These are phyloP conservation scores for Cladophialophora yegresii DNA, from an alignment of 2,329 filamentous ascomycete genomes.

Conservation along the genomic window DNA sequence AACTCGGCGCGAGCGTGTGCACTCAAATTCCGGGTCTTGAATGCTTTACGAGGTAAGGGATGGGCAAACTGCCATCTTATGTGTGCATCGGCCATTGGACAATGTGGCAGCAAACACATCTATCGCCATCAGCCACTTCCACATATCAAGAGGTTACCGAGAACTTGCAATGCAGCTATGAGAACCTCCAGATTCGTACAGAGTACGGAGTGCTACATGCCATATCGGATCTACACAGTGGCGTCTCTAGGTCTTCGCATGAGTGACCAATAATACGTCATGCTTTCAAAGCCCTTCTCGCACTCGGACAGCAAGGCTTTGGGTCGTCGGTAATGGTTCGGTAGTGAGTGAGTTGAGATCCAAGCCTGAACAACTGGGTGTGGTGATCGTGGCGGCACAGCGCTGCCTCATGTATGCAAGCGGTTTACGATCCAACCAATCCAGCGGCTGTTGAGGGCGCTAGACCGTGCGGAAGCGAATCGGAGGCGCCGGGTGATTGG, in stretches of 20 bases:
- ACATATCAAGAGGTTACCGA: not conserved
- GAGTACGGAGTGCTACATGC: no score
- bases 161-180: not conserved
- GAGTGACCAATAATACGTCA: not conserved
- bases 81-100: not conserved
- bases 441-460: not conserved
- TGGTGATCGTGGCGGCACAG: conserved; percentile 3
- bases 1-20: not conserved
- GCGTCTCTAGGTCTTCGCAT: not conserved
- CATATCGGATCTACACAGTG: not conserved
- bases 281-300: not conserved
- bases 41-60: not conserved
- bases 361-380: not conserved
- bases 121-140: not conserved
- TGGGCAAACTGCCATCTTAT: not conserved
- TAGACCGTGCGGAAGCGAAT: not conserved
- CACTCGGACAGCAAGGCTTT: not conserved
- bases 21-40: not conserved
- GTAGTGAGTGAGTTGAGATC: not conserved
- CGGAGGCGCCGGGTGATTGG: not conserved
- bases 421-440: conserved; percentile 14
- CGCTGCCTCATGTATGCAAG: not conserved
- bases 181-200: not conserved
- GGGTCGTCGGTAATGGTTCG: not conserved
- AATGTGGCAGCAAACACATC: not conserved